These are phyloP conservation scores for Aspergillus sparsus DNA, from an alignment of 495 filamentous ascomycete genomes.

Conservation along the genomic window DNA sequence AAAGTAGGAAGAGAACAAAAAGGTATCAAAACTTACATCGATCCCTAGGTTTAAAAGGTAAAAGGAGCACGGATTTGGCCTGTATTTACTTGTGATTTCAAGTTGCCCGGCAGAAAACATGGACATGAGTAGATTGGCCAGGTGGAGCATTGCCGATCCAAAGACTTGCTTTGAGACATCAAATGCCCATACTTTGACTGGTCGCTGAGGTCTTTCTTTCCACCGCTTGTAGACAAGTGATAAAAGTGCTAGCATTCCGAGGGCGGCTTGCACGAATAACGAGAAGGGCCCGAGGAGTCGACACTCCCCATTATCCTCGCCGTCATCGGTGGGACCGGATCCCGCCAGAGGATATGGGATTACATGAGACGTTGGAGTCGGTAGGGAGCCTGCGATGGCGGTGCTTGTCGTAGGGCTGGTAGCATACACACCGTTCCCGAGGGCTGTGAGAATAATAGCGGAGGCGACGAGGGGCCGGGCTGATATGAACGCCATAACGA, in stretches of 20 bases:
- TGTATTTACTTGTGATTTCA: slow-evolving; percentile 58
- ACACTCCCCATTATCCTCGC: slow-evolving; percentile 67
- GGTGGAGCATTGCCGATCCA: slow-evolving; percentile 84
- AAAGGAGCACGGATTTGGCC: slow-evolving; percentile 93
- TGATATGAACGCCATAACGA: slow-evolving; percentile 16
- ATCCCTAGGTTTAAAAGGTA: slow-evolving; percentile 92
- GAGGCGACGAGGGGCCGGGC: slow-evolving; percentile 1
- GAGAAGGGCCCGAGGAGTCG: slow-evolving; percentile 83
- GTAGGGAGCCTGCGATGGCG: slow-evolving; percentile 9
- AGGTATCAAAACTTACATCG: slow-evolving; percentile 67
- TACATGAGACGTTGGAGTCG: slow-evolving; percentile 20
- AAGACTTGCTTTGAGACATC: slow-evolving; percentile 98
- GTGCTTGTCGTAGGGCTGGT: slow-evolving; percentile 10
- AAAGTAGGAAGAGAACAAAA: background rate
- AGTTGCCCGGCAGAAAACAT: slow-evolving; percentile 86
- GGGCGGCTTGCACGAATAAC: slow-evolving; percentile 80
- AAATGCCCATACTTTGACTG: slow-evolving; percentile 93
- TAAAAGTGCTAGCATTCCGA: slow-evolving; percentile 80
- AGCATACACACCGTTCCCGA: slow-evolving; percentile 19
- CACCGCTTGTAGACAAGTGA: slow-evolving; percentile 92
- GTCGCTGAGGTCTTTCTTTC: slow-evolving; percentile 86
- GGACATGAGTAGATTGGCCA: slow-evolving; percentile 90
- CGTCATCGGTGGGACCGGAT: slow-evolving; percentile 26
- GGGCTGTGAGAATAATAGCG: slow-evolving; percentile 14
- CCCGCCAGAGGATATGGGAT: slow-evolving; percentile 20